These are phyloP conservation scores for Calocybe indica DNA, from an alignment of 768 basidiomycete genomes.

Conservation along the genomic window DNA sequence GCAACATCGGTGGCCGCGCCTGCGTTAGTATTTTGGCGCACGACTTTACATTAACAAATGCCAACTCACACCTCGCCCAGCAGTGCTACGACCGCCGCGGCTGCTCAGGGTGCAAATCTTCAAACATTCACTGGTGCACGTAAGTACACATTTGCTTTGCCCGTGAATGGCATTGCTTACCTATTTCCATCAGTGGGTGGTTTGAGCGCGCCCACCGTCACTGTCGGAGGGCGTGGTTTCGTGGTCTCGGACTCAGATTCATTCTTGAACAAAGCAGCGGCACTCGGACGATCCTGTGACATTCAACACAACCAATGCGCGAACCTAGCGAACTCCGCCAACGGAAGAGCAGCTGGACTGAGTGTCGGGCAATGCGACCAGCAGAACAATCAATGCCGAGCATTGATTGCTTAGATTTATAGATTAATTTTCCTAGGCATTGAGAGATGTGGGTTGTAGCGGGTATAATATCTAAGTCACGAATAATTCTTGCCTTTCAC, in stretches of 20 bases:
- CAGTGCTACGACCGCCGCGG: constrained; percentile 12
- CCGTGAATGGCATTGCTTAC: background rate
- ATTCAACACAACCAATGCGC: constrained; percentile 53
- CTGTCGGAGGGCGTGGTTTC: constrained; percentile 42
- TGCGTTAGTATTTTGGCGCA: constrained; percentile 4
- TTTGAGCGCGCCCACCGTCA: constrained; percentile 35
- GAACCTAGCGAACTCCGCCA: constrained; percentile 41
- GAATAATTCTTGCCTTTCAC: no score
- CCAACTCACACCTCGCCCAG: background rate
- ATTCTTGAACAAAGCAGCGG: constrained; percentile 43
- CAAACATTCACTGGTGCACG: constrained; percentile 48
- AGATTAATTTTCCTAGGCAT: no score
- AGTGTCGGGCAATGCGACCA: constrained; percentile 32
- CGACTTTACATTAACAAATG: no score
- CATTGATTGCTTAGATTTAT: constrained; percentile 10
- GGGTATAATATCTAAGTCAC: no score
- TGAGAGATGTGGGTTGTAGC: no score
- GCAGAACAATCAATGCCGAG: constrained; percentile 27
- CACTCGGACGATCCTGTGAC: constrained; percentile 53
- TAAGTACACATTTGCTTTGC: constrained; percentile 17
- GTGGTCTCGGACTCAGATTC: constrained; percentile 33
- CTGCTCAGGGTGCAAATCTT: constrained; percentile 27
- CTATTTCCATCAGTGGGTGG: constrained; percentile 32
- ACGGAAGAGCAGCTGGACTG: constrained; percentile 28
- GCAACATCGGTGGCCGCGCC: constrained; percentile 10